Conservation (phyloP, 2,329 filamentous ascomycete species). For the Aschersonia sp. region DNA sequence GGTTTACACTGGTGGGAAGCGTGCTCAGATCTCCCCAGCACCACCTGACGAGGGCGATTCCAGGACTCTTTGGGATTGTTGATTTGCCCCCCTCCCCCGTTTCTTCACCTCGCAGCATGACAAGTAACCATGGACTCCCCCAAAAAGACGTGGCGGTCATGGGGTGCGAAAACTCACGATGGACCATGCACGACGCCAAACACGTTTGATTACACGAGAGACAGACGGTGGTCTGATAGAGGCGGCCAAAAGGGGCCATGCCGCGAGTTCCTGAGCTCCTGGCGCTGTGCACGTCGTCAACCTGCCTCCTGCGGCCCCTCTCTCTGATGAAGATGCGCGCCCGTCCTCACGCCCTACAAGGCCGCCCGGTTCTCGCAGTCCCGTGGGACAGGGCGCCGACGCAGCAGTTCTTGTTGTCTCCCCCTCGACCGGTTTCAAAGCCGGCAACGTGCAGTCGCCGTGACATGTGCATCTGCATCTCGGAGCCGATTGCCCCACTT, state of each 20-base stretch:
- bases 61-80: too few relatives aligned
- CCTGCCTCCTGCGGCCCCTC: too few relatives aligned
- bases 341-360: too few relatives aligned
- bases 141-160: not conserved
- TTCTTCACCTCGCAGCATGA: not conserved
- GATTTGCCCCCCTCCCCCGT: too few relatives aligned
- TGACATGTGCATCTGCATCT: not conserved
- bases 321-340: too few relatives aligned
- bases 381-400: too few relatives aligned
- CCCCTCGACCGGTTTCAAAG: not conserved
- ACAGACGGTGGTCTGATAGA: not conserved
- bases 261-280: not conserved
- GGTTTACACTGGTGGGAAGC: too few relatives aligned
- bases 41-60: too few relatives aligned
- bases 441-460: not conserved
- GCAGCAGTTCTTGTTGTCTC: too few relatives aligned
- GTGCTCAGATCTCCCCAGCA: too few relatives aligned
- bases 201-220: not conserved
- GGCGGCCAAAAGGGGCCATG: not conserved
- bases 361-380: too few relatives aligned
- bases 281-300: too few relatives aligned
- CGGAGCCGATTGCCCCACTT: conserved; percentile 3
- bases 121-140: not conserved
- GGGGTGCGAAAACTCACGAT: not conserved
- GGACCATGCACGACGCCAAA: not conserved